These are phyloP conservation scores for Cryphonectria parasitica DNA, from an alignment of 2,329 filamentous ascomycete genomes.

Conservation along the genomic window DNA sequence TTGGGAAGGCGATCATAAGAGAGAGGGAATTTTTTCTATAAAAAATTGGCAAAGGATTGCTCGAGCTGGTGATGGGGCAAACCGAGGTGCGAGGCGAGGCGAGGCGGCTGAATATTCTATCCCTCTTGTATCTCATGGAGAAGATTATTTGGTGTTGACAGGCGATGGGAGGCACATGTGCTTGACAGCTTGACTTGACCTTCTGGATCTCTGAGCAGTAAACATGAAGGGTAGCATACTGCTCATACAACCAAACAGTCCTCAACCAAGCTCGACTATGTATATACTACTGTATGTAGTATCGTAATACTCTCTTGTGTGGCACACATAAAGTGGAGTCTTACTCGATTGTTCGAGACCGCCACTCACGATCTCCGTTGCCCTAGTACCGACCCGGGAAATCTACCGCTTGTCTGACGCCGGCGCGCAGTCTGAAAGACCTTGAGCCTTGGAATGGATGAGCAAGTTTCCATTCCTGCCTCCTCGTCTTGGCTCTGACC, in stretches of 20 bases:
- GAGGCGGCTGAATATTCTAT: neutral
- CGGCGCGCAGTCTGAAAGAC: neutral
- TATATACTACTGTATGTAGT: neutral
- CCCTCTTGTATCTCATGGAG: neutral
- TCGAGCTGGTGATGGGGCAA: neutral
- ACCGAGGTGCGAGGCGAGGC: neutral
- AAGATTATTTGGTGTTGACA: neutral
- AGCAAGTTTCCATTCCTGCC: conserved; percentile 8
- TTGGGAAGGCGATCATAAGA: neutral
- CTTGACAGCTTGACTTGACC: neutral
- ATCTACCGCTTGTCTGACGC: conserved; percentile 2
- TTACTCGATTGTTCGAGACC: neutral
- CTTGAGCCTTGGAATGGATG: conserved; percentile 1
- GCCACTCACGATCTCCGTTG: neutral
- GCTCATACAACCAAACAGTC: neutral
- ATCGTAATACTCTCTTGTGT: neutral
- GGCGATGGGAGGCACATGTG: neutral
- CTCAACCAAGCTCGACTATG: neutral
- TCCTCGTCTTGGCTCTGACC: neutral
- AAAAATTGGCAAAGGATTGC: neutral
- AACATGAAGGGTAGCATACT: neutral
- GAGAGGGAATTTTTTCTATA: too few relatives aligned
- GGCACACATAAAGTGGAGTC: neutral
- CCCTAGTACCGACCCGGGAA: conserved; percentile 2
- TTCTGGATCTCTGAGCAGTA: neutral